Evolutionary conservation across 2,329 filamentous ascomycete species (phyloP).

Genomic region (Penicillium sp.): DNA sequence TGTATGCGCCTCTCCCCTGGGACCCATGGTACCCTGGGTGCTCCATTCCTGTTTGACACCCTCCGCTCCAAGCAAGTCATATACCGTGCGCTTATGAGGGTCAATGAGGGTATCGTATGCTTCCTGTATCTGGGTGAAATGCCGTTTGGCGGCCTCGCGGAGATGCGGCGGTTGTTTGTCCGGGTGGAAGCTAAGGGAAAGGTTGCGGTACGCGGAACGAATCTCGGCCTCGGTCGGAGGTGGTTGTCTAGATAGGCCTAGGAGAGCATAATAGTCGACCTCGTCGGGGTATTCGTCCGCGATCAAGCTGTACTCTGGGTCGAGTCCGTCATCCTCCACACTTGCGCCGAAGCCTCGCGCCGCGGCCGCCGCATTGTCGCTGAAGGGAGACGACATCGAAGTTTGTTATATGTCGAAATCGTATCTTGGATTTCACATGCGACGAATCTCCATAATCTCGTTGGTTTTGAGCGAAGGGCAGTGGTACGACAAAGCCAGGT

Average conservation of each 20-base stretch:
- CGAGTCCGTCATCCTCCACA: conserved; percentile 21
- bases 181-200: conserved; percentile 47
- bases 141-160: conserved; percentile 35
- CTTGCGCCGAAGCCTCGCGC: conserved; percentile 13
- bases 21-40: conserved; percentile 32
- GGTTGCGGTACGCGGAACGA: conserved; percentile 44
- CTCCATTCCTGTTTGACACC: conserved; percentile 43
- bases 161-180: conserved; percentile 45
- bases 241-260: conserved; percentile 40
- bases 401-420: background rate
- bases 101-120: conserved; percentile 46
- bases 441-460: conserved; percentile 6
- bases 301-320: conserved; percentile 28
- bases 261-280: conserved; percentile 44
- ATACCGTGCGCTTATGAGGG: conserved; percentile 42
- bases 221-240: conserved; percentile 43
- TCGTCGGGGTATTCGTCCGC: conserved; percentile 32
- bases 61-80: conserved; percentile 44
- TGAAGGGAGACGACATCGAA: conserved; percentile 14
- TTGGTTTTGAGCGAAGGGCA: conserved; percentile 1
- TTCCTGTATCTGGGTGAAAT: conserved; percentile 41
- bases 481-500: conserved; percentile 6
- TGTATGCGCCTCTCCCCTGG: conserved; percentile 28
- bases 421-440: background rate
- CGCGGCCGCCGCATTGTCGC: conserved; percentile 1